Evolutionary conservation across 306 rosid genomes (phyloP), one percentile per base, ranked within the genome.

Genomic region (Boehmeria nivea): DNA sequence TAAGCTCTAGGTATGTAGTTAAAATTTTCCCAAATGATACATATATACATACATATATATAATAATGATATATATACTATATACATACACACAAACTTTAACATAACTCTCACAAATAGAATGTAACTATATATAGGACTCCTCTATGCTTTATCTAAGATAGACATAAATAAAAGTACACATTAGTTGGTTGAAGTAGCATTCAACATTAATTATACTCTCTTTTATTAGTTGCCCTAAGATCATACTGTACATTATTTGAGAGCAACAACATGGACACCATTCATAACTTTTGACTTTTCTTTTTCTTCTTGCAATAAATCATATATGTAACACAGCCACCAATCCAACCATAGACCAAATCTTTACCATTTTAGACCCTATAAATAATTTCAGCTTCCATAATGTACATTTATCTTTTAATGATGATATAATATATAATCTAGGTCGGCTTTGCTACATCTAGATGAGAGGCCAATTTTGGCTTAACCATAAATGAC

Each of bases 211-310:
- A 34, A 12, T 3, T 42, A 13, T 45, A 2, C 16, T 54, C n/a
- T n/a, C n/a, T n/a, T n/a, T 22, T 52, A 14, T 19, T 5, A 54
- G 6, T 34, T 7, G n/a, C 43, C n/a, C 43, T 4, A 5, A 10
- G 44, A 54, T 74, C 36, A n/a, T 40, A 31, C 9, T 31, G 54
- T 45, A 43, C 76, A 68, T 16, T 50, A 56, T 65, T 14, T 42
- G 22, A n/a, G 22, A 25, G 9, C 19, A 24, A 25, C 52, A 27
- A 40, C 52, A 43, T 22, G 25, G 38, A 58, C 51, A 48, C 36
- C 1, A 24, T 18, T 58, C 1, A 58, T 58, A 11, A 16, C 34
- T 61, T 40, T 43, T 63, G 59, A 40, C 60, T 42, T 60, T 50
- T 60, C 3, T 40, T 8, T n/a, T n/a, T n/a, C 1, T 3, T 11